phyloP scores from a whole-genome alignment of 2,329 filamentous ascomycete species.

The Trichoderma sp. region DNA sequence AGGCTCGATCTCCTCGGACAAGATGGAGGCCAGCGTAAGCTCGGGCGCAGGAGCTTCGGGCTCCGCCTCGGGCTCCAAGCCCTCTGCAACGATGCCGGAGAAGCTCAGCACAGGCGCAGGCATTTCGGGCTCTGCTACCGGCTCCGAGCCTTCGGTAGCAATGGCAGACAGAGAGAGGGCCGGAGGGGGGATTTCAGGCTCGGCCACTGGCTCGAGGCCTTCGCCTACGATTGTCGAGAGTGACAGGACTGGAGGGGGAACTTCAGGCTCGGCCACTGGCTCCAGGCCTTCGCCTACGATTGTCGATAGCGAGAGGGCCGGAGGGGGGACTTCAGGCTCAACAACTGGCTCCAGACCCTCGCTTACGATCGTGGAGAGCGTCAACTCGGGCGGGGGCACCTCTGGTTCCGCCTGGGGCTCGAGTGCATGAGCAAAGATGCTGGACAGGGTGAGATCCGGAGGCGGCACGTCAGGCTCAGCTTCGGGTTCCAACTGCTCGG shows the following conservation, averaged over 20 bases:
- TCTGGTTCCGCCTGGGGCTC: conserved; percentile 37
- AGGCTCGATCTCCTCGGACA: conserved; percentile 39
- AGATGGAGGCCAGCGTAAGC: conserved; percentile 40
- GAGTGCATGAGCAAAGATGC: conserved; percentile 37
- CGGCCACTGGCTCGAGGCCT: conserved; percentile 46
- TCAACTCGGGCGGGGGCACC: conserved; percentile 41
- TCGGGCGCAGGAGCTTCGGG: conserved; percentile 28
- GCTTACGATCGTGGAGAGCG: conserved; percentile 40
- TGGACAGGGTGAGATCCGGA: conserved; percentile 34
- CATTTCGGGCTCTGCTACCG: conserved; percentile 34
- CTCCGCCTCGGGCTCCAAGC: conserved; percentile 39
- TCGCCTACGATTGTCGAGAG: conserved; percentile 43
- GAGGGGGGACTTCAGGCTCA: conserved; percentile 36
- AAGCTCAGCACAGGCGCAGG: conserved; percentile 33
- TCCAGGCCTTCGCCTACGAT: conserved; percentile 37
- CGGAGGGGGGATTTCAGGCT: conserved; percentile 34
- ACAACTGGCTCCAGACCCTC: conserved; percentile 47
- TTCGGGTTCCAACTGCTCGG: conserved; percentile 38
- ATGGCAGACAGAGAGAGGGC: conserved; percentile 41
- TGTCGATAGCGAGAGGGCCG: conserved; percentile 35
- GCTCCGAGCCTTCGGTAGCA: conserved; percentile 41
- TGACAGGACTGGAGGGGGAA: conserved; percentile 35
- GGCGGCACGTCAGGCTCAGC: conserved; percentile 31
- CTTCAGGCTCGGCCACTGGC: conserved; percentile 32
- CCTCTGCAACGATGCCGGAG: conserved; percentile 38